Evolutionary conservation across 1,284 basidiomycete species (phyloP).

Genomic region (Volvariella surrecta): DNA sequence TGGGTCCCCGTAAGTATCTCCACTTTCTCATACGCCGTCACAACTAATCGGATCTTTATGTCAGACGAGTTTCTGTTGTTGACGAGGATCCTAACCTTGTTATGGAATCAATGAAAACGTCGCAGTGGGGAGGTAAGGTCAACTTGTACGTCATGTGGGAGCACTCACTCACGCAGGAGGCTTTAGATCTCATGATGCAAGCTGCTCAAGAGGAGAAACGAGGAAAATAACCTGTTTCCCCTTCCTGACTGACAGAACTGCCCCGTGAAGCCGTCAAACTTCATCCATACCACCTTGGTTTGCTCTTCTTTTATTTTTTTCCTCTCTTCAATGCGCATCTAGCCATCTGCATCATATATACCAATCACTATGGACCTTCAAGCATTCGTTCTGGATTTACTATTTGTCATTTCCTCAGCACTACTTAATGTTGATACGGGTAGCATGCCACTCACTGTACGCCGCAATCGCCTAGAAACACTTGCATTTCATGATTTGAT

Average conservation of each 20-base stretch:
- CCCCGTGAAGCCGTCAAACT: too few species aligned
- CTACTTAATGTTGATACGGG: too few species aligned
- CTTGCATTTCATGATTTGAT: too few species aligned
- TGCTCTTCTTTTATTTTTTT: too few species aligned
- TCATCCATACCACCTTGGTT: too few species aligned
- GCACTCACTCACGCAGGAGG: slow-evolving; percentile 1
- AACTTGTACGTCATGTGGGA: not conserved
- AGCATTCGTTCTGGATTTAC: not conserved
- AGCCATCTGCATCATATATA: too few species aligned
- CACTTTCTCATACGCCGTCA: slow-evolving; percentile 1
- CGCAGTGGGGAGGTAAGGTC: slow-evolving; percentile 61
- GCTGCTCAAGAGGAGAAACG: slow-evolving; percentile 42
- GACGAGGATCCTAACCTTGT: slow-evolving; percentile 48
- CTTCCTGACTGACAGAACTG: too few species aligned
- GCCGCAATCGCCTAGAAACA: too few species aligned
- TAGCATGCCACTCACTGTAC: too few species aligned
- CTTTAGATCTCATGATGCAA: slow-evolving; percentile 46
- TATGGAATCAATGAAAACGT: slow-evolving; percentile 52
- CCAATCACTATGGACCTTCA: too few species aligned
- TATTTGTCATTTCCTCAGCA: slow-evolving; percentile 1
- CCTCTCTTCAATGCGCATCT: too few species aligned
- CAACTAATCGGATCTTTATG: slow-evolving; percentile 7
- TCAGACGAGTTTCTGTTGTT: slow-evolving; percentile 36
- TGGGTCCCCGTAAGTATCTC: slow-evolving; percentile 34
- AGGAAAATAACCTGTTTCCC: slow-evolving; percentile 8